Evolutionary conservation across 805 yeast species (phyloP).

Genomic region (Zygoascus tannicola): DNA sequence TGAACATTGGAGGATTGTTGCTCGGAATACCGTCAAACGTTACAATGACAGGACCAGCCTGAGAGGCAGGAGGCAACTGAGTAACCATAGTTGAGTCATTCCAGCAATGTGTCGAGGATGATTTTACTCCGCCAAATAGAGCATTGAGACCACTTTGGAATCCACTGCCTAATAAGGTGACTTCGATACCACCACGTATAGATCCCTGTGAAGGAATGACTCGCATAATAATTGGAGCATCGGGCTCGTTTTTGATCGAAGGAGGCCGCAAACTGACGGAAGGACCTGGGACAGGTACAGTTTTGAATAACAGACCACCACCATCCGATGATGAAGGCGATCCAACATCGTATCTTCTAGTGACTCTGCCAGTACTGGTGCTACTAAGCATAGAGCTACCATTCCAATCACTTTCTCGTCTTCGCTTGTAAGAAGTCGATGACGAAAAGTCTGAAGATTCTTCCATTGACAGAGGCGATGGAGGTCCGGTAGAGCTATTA

Average conservation of each 20-base stretch:
- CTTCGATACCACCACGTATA: constrained; percentile 90
- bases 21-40: constrained; percentile 54
- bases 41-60: constrained; percentile 87
- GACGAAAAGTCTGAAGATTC: constrained; percentile 25
- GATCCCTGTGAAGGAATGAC: constrained; percentile 96
- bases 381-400: not conserved
- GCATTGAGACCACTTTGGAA: constrained; percentile 77
- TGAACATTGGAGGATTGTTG: constrained; percentile 51
- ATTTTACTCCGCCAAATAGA: constrained; percentile 57
- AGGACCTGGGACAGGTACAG: not conserved
- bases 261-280: not conserved
- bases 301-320: constrained; percentile 1
- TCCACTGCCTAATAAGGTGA: constrained; percentile 79
- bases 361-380: constrained; percentile 1
- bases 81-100: constrained; percentile 90
- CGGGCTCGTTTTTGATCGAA: not conserved
- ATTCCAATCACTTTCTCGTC: constrained; percentile 18
- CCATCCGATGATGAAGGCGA: constrained; percentile 11
- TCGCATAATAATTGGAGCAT: constrained; percentile 58
- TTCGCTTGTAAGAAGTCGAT: constrained; percentile 14
- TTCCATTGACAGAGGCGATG: constrained; percentile 28
- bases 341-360: not conserved
- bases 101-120: constrained; percentile 86
- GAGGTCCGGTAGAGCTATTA: constrained; percentile 7
- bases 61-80: constrained; percentile 82